Base-by-base conservation (phyloP, 495 filamentous ascomycete genomes). In the Neurospora tetrasperma region DNA sequence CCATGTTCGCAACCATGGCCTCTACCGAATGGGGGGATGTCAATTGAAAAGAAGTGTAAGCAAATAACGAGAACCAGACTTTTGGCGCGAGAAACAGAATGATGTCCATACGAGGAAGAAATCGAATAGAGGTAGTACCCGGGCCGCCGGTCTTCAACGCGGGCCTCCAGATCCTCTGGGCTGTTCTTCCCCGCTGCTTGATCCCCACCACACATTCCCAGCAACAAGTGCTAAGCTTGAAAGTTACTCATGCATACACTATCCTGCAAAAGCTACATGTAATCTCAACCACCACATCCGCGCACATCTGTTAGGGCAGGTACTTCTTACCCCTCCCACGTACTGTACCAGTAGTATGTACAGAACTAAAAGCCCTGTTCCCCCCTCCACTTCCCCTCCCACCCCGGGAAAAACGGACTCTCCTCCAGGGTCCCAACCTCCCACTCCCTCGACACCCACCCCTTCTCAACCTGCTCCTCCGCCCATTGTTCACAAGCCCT, bases 351-450 rank as follows among this genome's bases (percentile, higher is more conserved):
- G n/a, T n/a, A n/a, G n/a, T n/a, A n/a, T 4, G 41, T 42, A 39
- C 39, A 39, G 7, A 1, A 42, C 41, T 42, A 85, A 69, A 82
- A 94, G 3, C 93, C 93, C 79, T 96, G 92, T 79, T 90, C 85
- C 7, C 85, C 80, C 78, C 88, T 88, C 94, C 94, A 97, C 79
- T 93, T 96, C 78, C 90, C 89, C 82, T 90, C 85, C 94, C 94
- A 97, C 0, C 90, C 89, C 7, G 88, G 89, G 80, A 91, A 97
- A 85, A 88, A 95, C 12, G 94, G 94, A 76, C 88, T 90, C 54
- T 97, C 92, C 20, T 91, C 90, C 77, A 97, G 80, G n/a, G 94
- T 97, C 69, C 84, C 79, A 3, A 89, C 87, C 78, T 91, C 86
- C 93, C 93, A 97, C 12, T 84, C 86, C 76, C 84, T 79, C 59